Evolutionary conservation across 352 stramenopile genomes (phyloP).

Genomic region (Phytopythium aichiense): DNA sequence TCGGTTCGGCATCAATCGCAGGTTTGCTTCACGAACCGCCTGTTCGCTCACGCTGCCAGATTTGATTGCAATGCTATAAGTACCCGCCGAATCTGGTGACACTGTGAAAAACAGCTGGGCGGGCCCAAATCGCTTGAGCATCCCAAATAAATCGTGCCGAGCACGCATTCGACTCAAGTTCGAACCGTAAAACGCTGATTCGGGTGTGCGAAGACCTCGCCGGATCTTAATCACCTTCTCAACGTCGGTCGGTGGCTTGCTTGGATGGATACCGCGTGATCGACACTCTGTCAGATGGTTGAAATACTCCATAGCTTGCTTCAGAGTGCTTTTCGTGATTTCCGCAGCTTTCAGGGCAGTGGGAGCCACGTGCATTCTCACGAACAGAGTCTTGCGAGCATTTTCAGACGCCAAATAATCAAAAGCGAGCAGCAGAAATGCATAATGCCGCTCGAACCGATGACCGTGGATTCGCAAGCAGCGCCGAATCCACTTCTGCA

Average conservation of each 20-base stretch:
- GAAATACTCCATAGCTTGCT: constrained; percentile 14
- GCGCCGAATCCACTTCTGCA: constrained; percentile 12
- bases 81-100: constrained; percentile 18
- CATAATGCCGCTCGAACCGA: constrained; percentile 20
- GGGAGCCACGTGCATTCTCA: constrained; percentile 14
- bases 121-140: constrained; percentile 19
- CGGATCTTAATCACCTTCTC: constrained; percentile 13
- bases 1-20: constrained; percentile 10
- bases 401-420: constrained; percentile 12
- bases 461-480: constrained; percentile 12
- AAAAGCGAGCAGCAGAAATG: constrained; percentile 23
- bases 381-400: constrained; percentile 12
- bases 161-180: constrained; percentile 14
- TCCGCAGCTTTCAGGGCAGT: constrained; percentile 9
- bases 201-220: constrained; percentile 12
- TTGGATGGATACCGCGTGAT: background rate
- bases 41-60: background rate
- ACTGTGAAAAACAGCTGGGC: constrained; percentile 23
- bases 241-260: constrained; percentile 1
- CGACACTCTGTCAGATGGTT: background rate
- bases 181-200: constrained; percentile 17
- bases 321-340: constrained; percentile 5
- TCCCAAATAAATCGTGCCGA: constrained; percentile 17
- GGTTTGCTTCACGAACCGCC: constrained; percentile 8
- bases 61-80: constrained; percentile 13